Conservation (phyloP, 1,284 basidiomycete genomes). For the Lentinula novae-zelandiae region DNA sequence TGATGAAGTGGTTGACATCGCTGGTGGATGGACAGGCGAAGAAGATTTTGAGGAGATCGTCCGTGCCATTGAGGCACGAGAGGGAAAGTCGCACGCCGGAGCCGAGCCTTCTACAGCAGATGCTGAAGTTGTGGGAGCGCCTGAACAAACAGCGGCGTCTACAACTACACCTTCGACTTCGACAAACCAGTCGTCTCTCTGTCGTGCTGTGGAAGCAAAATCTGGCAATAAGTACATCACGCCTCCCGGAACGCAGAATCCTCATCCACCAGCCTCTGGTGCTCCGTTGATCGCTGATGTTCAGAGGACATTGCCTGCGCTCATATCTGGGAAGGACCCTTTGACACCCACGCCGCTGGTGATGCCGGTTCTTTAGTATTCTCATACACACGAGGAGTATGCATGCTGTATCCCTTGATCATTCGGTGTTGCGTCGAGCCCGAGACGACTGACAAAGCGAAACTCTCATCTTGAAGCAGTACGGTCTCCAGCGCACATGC, state of each 20-base stretch:
- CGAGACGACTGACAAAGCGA: too few relatives aligned
- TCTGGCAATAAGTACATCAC: constrained; percentile 23
- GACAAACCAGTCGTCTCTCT: constrained; percentile 20
- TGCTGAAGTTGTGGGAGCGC: too few relatives aligned
- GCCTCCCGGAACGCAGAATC: constrained; percentile 41
- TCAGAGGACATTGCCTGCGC: constrained; percentile 24
- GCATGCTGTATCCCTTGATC: too few relatives aligned
- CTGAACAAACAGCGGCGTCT: not conserved
- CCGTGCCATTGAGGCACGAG: constrained; percentile 46
- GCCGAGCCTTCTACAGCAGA: not conserved
- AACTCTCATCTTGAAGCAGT: too few relatives aligned
- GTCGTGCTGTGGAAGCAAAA: not conserved
- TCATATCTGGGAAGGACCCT: constrained; percentile 37
- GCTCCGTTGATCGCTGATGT: constrained; percentile 37
- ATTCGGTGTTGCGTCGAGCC: too few relatives aligned
- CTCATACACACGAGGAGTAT: too few relatives aligned
- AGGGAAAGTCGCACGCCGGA: constrained; percentile 24
- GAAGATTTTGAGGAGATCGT: constrained; percentile 59
- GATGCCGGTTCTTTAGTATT: not conserved
- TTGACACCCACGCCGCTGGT: constrained; percentile 31
- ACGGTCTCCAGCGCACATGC: too few relatives aligned
- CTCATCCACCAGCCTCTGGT: constrained; percentile 39
- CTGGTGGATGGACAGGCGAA: constrained; percentile 58
- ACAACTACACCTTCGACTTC: not conserved
- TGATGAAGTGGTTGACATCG: constrained; percentile 54